Evolutionary conservation across 2,329 filamentous ascomycete species (phyloP), one percentile per base, ranked within the genome.

Genomic region (Dothideomycetidae sp.): DNA sequence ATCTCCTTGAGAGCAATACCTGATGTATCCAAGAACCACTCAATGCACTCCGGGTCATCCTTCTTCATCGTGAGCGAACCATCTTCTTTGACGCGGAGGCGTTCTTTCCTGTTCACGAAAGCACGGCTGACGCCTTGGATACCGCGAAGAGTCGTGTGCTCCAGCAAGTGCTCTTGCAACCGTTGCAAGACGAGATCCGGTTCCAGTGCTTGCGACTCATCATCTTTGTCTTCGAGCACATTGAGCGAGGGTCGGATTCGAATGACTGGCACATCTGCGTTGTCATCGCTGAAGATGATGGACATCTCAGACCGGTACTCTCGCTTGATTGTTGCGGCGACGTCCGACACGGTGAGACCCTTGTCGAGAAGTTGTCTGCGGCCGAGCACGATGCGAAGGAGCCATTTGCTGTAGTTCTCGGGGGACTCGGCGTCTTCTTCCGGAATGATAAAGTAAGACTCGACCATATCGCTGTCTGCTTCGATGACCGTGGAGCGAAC

Each of bases 281-380:
- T 98, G 67, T 94, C 90, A 59, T 98, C 90, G 60, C 85, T 93
- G 68, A 93, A 93, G 43, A 98, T 86, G 47, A 98, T 78, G 10
- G 84, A 84, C 49, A 96, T 66, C 58, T 93, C 85, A 44, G 71
- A 75, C 13, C 75, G 71, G 54, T 93, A 98, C 37, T 85, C 78
- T 46, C 86, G 75, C 65, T 92, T 93, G 62, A 98, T 90, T 53
- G 77, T 81, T 43, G 71, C 66, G 19, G 88, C 88, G 43, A 98
- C 88, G 51, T 98, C 85, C 43, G 90, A 80, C 41, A 98, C 86
- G 21, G 75, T 80, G 45, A 98, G 71, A 44, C 80, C 82, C 70
- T 92, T 98, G 60, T 98, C 90, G 28, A 98, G 74, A 62, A 98
- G 71, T 67, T 93, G 92, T 52, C 92, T 82, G 40, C 90, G 81